phyloP scores from a whole-genome alignment of 2,329 filamentous ascomycete genomes.

The Stenocarpella maydis region DNA sequence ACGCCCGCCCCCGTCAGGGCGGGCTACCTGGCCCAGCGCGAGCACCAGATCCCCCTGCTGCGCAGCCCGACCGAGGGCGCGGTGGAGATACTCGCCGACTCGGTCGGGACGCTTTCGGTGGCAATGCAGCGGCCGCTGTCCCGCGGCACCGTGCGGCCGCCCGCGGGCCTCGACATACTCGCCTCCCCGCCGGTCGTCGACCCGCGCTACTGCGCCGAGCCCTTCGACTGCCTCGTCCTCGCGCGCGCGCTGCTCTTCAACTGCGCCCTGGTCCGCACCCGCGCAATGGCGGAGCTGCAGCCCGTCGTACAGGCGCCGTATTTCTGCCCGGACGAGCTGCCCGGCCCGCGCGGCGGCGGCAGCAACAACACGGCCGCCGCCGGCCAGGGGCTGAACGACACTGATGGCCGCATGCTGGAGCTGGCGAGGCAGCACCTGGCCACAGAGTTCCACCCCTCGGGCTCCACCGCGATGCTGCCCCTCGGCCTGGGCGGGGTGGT shows the following conservation, averaged over 20 bases:
- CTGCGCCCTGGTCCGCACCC: constrained; percentile 44
- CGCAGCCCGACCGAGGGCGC: constrained; percentile 44
- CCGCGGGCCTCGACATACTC: constrained; percentile 50
- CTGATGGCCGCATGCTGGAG: constrained; percentile 52
- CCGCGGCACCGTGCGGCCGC: constrained; percentile 58
- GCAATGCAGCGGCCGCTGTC: constrained; percentile 39
- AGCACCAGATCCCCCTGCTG: constrained; percentile 47
- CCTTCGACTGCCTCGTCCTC: constrained; percentile 55
- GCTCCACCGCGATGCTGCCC: constrained; percentile 36
- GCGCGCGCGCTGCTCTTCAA: constrained; percentile 55
- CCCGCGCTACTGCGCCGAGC: constrained; percentile 57
- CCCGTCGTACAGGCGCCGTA: constrained; percentile 49
- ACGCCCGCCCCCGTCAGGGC: constrained; percentile 34
- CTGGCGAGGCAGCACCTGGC: constrained; percentile 38
- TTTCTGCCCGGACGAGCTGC: constrained; percentile 28
- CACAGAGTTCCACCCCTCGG: constrained; percentile 41
- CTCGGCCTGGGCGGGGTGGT: constrained; percentile 50
- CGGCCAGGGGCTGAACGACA: constrained; percentile 42
- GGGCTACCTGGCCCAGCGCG: constrained; percentile 39
- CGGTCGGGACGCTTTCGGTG: constrained; percentile 39
- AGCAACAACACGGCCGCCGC: constrained; percentile 42
- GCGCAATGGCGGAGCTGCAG: constrained; percentile 37
- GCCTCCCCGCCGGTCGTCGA: constrained; percentile 58
- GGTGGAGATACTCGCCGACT: constrained; percentile 42
- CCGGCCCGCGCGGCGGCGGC: not conserved